These are phyloP conservation scores for Annona squamosa DNA, from an alignment of 164 flowering plant species.

Conservation along the genomic window DNA sequence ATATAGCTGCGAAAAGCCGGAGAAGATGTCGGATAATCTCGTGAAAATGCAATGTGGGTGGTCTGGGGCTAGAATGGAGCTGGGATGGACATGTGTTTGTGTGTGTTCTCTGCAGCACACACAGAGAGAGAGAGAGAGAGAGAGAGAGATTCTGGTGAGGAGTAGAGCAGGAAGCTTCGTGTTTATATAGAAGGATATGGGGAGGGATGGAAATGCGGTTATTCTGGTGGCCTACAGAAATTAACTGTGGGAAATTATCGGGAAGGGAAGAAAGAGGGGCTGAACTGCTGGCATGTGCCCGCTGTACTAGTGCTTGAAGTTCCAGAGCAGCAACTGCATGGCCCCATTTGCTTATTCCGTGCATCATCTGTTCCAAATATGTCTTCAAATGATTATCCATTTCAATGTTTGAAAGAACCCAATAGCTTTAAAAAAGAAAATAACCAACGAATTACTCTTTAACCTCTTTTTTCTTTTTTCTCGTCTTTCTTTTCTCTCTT, in stretches of 20 bases:
- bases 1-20: background rate
- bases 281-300: too few species aligned
- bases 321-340: too few species aligned
- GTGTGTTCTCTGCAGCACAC: background rate
- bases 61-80: background rate
- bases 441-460: too few species aligned
- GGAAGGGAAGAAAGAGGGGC: background rate
- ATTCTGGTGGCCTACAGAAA: background rate
- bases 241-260: constrained; percentile 1
- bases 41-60: background rate
- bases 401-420: too few species aligned
- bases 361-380: too few species aligned
- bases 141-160: constrained; percentile 9
- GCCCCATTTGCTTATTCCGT: too few species aligned
- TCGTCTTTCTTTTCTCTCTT: too few species aligned
- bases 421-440: too few species aligned
- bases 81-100: background rate
- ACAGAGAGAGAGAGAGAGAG: constrained; percentile 13
- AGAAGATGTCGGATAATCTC: background rate
- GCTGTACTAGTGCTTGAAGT: too few species aligned
- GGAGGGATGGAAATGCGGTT: background rate
- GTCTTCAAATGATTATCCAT: too few species aligned
- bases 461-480: too few species aligned
- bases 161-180: constrained; percentile 27
- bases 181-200: constrained; percentile 21